Evolutionary conservation across 2,329 filamentous ascomycete genomes (phyloP).

Genomic region (Ciborinia camelliae): DNA sequence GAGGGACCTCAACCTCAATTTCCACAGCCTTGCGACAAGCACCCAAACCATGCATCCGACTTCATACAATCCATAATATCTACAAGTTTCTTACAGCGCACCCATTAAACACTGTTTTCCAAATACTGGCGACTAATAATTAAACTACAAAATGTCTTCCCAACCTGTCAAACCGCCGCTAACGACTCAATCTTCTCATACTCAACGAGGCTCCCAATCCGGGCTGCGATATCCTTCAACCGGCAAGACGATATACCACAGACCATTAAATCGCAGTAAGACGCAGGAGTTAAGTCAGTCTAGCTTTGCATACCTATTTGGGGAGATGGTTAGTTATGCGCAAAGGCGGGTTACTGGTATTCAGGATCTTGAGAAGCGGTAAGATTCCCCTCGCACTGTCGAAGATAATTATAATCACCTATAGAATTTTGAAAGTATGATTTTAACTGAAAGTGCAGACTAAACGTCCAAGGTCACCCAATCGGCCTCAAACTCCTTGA

Average conservation of each 20-base stretch:
- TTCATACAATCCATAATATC: not conserved
- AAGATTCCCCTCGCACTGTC: conserved; percentile 31
- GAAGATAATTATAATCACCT: not conserved
- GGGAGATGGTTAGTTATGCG: conserved; percentile 94
- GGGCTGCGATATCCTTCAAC: conserved; percentile 85
- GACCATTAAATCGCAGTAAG: conserved; percentile 85
- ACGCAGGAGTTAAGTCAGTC: conserved; percentile 87
- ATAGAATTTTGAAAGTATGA: not conserved
- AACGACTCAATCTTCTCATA: conserved; percentile 27
- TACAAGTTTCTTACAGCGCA: not conserved
- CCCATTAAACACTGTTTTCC: not conserved
- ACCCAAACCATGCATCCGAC: not conserved
- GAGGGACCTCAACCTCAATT: not conserved
- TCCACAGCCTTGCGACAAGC: conserved; percentile 14
- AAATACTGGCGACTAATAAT: not conserved
- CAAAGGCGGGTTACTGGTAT: conserved; percentile 88
- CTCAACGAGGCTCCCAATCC: conserved; percentile 39
- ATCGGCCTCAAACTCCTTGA: conserved; percentile 93
- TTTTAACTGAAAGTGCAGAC: conserved; percentile 46
- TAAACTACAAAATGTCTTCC: conserved; percentile 33
- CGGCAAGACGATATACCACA: conserved; percentile 97
- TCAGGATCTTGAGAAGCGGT: conserved; percentile 90
- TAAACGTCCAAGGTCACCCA: conserved; percentile 89
- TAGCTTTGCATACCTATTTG: conserved; percentile 93
- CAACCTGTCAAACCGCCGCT: conserved; percentile 34